Evolutionary conservation across 768 basidiomycete genomes (phyloP).

Genomic region (Astraeus odoratus): DNA sequence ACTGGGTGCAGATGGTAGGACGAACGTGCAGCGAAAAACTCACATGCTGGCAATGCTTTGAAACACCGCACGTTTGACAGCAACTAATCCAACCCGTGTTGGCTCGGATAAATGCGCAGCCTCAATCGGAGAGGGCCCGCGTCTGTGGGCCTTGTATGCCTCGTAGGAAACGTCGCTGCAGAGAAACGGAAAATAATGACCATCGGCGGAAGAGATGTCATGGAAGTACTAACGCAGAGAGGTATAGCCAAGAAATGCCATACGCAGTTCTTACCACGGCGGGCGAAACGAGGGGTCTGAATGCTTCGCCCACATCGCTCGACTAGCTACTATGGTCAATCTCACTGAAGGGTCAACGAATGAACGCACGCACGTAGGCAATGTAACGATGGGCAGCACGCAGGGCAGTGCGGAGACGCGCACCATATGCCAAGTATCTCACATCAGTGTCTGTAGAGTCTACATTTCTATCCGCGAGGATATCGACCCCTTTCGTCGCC

Average conservation of each 20-base stretch:
- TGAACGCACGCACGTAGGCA: constrained; percentile 53
- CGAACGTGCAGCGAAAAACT: constrained; percentile 20
- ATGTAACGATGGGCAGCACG: constrained; percentile 65
- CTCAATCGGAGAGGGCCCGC: constrained; percentile 61
- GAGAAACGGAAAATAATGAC: neutral
- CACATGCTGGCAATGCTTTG: constrained; percentile 81
- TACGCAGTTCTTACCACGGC: constrained; percentile 70
- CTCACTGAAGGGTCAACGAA: neutral
- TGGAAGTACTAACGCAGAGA: constrained; percentile 46
- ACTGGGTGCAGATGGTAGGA: neutral
- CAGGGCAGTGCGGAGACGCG: constrained; percentile 69
- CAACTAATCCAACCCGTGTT: constrained; percentile 59
- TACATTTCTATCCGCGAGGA: constrained; percentile 55
- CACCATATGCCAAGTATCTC: constrained; percentile 71
- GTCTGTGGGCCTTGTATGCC: constrained; percentile 67
- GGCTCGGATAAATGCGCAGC: constrained; percentile 65
- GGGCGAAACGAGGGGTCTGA: constrained; percentile 71
- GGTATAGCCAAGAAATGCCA: constrained; percentile 77
- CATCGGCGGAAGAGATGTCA: neutral
- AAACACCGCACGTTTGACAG: constrained; percentile 70
- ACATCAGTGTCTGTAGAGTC: constrained; percentile 63
- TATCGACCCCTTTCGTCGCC: constrained; percentile 44
- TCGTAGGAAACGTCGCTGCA: constrained; percentile 69
- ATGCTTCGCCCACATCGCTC: constrained; percentile 79
- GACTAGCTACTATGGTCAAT: constrained; percentile 37